phyloP scores from a whole-genome alignment of 1,284 basidiomycete genomes.

The Heterobasidion irregulare region DNA sequence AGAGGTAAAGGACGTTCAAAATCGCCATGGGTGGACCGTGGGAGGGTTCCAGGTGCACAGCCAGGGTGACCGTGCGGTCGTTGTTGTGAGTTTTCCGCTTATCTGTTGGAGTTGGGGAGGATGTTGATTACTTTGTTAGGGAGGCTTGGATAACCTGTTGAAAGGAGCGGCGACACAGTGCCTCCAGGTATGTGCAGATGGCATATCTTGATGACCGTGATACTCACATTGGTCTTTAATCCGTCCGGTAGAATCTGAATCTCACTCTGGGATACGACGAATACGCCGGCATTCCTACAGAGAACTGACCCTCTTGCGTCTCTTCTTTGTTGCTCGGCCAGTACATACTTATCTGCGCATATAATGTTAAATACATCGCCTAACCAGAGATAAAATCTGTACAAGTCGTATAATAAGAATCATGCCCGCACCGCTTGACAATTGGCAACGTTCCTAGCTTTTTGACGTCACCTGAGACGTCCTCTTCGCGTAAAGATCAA shows the following conservation, averaged over 20 bases:
- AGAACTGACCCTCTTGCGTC: background rate
- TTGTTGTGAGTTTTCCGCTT: conserved; percentile 56
- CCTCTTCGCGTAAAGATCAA: no score
- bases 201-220: background rate
- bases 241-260: conserved; percentile 75
- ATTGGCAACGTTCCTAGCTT: no score
- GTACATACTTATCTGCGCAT: background rate
- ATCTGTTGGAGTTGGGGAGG: conserved; percentile 8
- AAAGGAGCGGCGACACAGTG: conserved; percentile 99
- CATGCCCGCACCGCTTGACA: no score
- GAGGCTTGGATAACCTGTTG: conserved; percentile 90
- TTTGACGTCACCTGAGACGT: no score
- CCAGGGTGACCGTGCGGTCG: conserved; percentile 81
- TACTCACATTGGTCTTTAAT: background rate
- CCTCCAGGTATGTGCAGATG: conserved; percentile 58
- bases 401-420: background rate
- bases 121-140: conserved; percentile 32
- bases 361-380: background rate
- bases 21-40: conserved; percentile 83
- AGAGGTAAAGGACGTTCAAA: conserved; percentile 69
- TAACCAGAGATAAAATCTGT: background rate
- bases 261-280: conserved; percentile 91
- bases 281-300: conserved; percentile 68
- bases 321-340: background rate
- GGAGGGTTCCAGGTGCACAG: conserved; percentile 95